Evolutionary conservation across 2,329 filamentous ascomycete genomes (phyloP).

Genomic region (Bipolaris victoriae): DNA sequence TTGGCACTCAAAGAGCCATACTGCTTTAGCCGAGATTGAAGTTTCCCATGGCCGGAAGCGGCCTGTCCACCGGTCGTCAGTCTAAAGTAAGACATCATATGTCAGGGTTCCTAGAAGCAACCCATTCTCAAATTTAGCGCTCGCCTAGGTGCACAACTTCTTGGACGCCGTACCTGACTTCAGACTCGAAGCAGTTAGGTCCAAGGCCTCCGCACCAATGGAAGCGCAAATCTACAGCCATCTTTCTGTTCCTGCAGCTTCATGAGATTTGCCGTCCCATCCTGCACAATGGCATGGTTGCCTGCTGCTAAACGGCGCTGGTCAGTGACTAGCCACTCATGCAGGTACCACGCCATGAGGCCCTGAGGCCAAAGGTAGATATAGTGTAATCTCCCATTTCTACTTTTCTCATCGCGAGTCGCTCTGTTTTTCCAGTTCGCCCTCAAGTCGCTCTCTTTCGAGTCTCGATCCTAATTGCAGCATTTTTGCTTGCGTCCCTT

Average conservation of each 20-base stretch:
- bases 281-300: slow-evolving; percentile 32
- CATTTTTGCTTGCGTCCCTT: slow-evolving; percentile 62
- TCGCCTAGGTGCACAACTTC: slow-evolving; percentile 22
- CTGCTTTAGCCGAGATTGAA: slow-evolving; percentile 36
- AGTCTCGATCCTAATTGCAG: slow-evolving; percentile 41
- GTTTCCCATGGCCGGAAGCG: slow-evolving; percentile 22
- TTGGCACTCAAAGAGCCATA: slow-evolving; percentile 4
- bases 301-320: slow-evolving; percentile 31
- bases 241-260: slow-evolving; percentile 32
- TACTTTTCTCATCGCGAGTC: slow-evolving; percentile 30
- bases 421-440: slow-evolving; percentile 29
- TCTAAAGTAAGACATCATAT: slow-evolving; percentile 25
- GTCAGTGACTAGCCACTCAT: slow-evolving; percentile 26
- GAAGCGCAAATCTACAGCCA: neutral
- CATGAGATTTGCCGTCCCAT: slow-evolving; percentile 28
- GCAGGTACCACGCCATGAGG: slow-evolving; percentile 32
- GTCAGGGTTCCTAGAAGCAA: slow-evolving; percentile 19
- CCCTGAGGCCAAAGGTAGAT: slow-evolving; percentile 23
- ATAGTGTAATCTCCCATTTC: slow-evolving; percentile 37
- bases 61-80: slow-evolving; percentile 31
- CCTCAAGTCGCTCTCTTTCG: slow-evolving; percentile 39
- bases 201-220: slow-evolving; percentile 24
- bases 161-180: slow-evolving; percentile 19
- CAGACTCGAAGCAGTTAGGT: slow-evolving; percentile 26
- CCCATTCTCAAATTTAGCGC: slow-evolving; percentile 29